Conservation (phyloP, 495 filamentous ascomycete genomes). For the Aspergillus egyptiacus region DNA sequence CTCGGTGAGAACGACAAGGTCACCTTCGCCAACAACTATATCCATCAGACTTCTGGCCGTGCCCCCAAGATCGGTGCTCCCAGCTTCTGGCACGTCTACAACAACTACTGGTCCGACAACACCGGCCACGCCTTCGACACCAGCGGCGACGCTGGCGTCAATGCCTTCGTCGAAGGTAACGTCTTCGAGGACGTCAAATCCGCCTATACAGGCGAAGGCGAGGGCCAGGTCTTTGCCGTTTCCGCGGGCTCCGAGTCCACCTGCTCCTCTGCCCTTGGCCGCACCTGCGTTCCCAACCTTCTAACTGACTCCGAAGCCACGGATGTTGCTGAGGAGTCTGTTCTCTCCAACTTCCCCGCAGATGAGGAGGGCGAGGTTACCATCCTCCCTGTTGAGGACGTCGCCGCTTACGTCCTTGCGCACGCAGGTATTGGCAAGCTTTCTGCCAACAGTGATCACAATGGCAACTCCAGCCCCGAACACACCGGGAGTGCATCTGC, state of each 20-base stretch:
- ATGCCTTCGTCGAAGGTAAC: slow-evolving; percentile 28
- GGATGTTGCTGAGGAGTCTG: slow-evolving; percentile 19
- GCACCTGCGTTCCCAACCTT: slow-evolving; percentile 24
- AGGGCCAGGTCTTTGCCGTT: slow-evolving; percentile 23
- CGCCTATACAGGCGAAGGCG: slow-evolving; percentile 18
- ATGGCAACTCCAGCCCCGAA: slow-evolving; percentile 4
- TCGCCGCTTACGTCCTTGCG: slow-evolving; percentile 21
- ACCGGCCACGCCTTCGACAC: slow-evolving; percentile 32
- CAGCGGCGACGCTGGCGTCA: slow-evolving; percentile 18
- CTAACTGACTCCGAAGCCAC: slow-evolving; percentile 21
- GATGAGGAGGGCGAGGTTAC: slow-evolving; percentile 16
- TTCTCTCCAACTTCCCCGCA: slow-evolving; percentile 22
- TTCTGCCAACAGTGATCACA: slow-evolving; percentile 6
- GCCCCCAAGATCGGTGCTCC: slow-evolving; percentile 45
- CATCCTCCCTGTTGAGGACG: slow-evolving; percentile 18
- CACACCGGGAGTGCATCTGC: background rate
- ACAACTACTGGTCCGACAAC: slow-evolving; percentile 37
- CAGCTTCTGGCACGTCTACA: slow-evolving; percentile 39
- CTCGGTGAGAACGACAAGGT: slow-evolving; percentile 29
- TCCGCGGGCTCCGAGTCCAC: slow-evolving; percentile 15
- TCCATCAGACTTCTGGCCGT: slow-evolving; percentile 50
- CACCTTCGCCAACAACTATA: slow-evolving; percentile 33
- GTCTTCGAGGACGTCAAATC: slow-evolving; percentile 29
- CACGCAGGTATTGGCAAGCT: slow-evolving; percentile 30
- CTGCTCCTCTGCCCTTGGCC: slow-evolving; percentile 25